Percentiles rank a stretch among this genome's conserved stretches.
Conservation (phyloP, 495 filamentous ascomycete genomes). For the Xylaria telfairii region DNA sequence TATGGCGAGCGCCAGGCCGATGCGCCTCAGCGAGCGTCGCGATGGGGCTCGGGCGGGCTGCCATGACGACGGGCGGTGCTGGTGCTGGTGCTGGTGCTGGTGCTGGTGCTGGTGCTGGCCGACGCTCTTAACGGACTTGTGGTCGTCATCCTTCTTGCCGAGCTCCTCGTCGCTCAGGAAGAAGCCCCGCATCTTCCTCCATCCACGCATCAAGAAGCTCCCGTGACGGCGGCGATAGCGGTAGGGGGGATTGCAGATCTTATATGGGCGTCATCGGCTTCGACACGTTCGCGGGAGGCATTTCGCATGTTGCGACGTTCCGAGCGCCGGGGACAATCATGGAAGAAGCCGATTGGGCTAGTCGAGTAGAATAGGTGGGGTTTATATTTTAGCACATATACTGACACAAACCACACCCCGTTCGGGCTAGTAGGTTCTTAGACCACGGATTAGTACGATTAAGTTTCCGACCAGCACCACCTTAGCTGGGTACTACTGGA, state of each 20-base stretch:
- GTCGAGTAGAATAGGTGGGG: not conserved
- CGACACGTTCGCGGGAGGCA: constrained; percentile 5
- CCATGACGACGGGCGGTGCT: constrained; percentile 43
- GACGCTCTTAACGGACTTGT: constrained; percentile 40
- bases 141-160: constrained; percentile 60
- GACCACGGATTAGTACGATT: too few species aligned
- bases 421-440: too few species aligned
- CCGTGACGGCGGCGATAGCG: constrained; percentile 15
- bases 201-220: constrained; percentile 36
- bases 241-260: constrained; percentile 13
- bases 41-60: constrained; percentile 40
- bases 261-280: constrained; percentile 16
- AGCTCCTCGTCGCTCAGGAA: constrained; percentile 52
- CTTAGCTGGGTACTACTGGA: too few species aligned
- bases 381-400: not conserved
- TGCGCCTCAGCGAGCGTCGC: constrained; percentile 47
- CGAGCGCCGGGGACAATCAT: too few species aligned
- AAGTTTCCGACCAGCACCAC: too few species aligned
- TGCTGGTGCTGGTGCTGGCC: constrained; percentile 25
- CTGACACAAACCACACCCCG: too few species aligned
- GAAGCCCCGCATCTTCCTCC: constrained; percentile 46
- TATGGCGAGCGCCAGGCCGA: constrained; percentile 39
- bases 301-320: constrained; percentile 24
- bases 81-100: too few species aligned
- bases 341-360: not conserved